Evolutionary conservation across 140 eudicot genomes (phyloP), one percentile per base, ranked within the genome.

Genomic region (Erigeron philadelphicus): DNA sequence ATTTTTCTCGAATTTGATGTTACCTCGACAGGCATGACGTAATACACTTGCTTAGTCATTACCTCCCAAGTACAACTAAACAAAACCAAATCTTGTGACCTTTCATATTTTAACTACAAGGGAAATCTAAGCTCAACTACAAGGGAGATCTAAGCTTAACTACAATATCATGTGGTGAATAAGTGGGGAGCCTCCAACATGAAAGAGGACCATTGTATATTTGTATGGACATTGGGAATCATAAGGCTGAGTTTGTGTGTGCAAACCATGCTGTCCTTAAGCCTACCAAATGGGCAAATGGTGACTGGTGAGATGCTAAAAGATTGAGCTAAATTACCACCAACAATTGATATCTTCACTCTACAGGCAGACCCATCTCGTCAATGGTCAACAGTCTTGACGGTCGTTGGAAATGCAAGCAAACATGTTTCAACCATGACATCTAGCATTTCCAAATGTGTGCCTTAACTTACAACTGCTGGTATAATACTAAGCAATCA

Each of bases 61-160:
- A 54, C 35, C 31, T 18, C 61, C 61, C 35, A 55, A 31, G 16
- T 55, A 17, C 5, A 8, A 3, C 9, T 55, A 3, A 11, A 7
- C 61, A 55, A 55, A 55, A 8, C 35, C 31, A 55, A 8, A 55
- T 55, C 35, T 55, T 55, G 9, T 1, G 6, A 9, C 31, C 61
- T 9, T 17, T 55, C 6, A 50, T 50, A 50, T 50, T 50, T 31
- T 45, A 45, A 8, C n/a, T n/a, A n/a, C 13, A 19, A 60, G 38
- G 46, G n/a, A 12, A 47, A 38, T 60, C 66, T 60, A 60, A 4
- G 46, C 43, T 21, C 15, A 61, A 56, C 62, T 56, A 56, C 13
- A 19, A 60, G 38, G 46, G n/a, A 12, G 66, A 38, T 60, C 66
- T 60, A 60, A 4, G 46, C 43, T 21, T 40, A 61, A 56, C 62